These are phyloP conservation scores for Rubia tinctorum DNA, from an alignment of 305 asterid species.

Conservation along the genomic window DNA sequence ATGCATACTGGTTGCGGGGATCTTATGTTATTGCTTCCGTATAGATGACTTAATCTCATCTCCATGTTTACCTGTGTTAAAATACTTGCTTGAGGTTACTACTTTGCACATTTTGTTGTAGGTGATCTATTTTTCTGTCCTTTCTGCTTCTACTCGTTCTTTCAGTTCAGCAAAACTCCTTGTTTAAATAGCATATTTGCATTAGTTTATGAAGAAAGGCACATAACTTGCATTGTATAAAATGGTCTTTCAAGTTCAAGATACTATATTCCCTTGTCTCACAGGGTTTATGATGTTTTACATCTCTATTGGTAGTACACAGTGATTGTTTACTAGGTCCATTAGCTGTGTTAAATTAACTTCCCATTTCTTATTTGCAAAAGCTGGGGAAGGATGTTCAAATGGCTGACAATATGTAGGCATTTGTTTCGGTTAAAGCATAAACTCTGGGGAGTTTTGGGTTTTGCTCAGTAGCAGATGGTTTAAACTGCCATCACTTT, in stretches of 20 bases:
- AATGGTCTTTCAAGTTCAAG: not conserved
- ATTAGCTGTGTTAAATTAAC: not conserved
- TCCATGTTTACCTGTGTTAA: too few relatives aligned
- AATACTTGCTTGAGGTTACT: too few relatives aligned
- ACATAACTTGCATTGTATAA: not conserved
- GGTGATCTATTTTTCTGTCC: conserved; percentile 9
- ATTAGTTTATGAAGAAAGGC: not conserved
- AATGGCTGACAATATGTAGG: not conserved
- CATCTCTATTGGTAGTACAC: not conserved
- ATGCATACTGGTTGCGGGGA: too few relatives aligned
- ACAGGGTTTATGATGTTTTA: not conserved
- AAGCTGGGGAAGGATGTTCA: not conserved
- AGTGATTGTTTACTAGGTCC: not conserved
- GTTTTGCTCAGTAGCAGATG: too few relatives aligned
- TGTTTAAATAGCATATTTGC: not conserved
- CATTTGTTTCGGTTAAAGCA: too few relatives aligned
- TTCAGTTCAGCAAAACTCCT: not conserved
- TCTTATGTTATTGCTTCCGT: too few relatives aligned
- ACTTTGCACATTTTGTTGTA: conserved; percentile 8
- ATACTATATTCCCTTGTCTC: not conserved
- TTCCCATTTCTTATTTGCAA: not conserved
- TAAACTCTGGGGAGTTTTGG: too few relatives aligned
- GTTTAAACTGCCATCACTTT: too few relatives aligned
- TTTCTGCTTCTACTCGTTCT: not conserved
- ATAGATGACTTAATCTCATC: too few relatives aligned